Conservation (phyloP, 257 asterid genomes). For the Gynochthodes officinalis region DNA sequence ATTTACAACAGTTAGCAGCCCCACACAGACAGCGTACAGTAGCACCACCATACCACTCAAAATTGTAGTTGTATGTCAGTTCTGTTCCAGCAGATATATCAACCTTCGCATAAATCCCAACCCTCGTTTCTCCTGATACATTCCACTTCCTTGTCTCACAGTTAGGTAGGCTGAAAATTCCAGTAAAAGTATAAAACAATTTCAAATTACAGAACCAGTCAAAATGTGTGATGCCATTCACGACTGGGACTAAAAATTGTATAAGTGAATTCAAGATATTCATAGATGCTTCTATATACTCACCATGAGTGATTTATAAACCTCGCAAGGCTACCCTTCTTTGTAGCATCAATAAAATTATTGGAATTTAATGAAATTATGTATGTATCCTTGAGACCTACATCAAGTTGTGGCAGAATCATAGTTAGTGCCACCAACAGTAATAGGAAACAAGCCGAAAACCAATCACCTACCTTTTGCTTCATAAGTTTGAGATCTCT, state of each 20-base stretch:
- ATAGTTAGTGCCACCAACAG: conserved; percentile 15
- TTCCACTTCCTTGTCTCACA: conserved; percentile 99
- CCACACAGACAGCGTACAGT: conserved; percentile 92
- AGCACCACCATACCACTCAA: conserved; percentile 95
- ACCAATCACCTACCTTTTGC: conserved; percentile 51
- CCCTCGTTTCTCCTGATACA: conserved; percentile 82
- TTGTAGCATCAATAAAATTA: conserved; percentile 76
- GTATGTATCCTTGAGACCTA: conserved; percentile 79
- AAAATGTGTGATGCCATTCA: not conserved
- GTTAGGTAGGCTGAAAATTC: conserved; percentile 70
- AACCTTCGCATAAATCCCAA: conserved; percentile 78
- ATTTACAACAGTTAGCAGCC: conserved; percentile 79
- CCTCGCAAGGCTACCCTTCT: conserved; percentile 84
- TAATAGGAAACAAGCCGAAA: conserved; percentile 16
- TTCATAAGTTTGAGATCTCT: conserved; percentile 72
- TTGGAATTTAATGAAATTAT: conserved; percentile 72
- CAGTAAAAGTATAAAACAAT: conserved; percentile 12
- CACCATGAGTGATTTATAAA: conserved; percentile 96
- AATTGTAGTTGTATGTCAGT: conserved; percentile 76
- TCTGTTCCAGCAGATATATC: conserved; percentile 70
- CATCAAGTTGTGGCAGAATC: conserved; percentile 25
- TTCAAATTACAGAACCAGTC: not conserved
- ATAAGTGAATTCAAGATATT: not conserved
- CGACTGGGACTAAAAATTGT: not conserved
- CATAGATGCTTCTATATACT: conserved; percentile 17